Evolutionary conservation across 305 asterid species (phyloP).

Genomic region (Fraxinus dipetala): DNA sequence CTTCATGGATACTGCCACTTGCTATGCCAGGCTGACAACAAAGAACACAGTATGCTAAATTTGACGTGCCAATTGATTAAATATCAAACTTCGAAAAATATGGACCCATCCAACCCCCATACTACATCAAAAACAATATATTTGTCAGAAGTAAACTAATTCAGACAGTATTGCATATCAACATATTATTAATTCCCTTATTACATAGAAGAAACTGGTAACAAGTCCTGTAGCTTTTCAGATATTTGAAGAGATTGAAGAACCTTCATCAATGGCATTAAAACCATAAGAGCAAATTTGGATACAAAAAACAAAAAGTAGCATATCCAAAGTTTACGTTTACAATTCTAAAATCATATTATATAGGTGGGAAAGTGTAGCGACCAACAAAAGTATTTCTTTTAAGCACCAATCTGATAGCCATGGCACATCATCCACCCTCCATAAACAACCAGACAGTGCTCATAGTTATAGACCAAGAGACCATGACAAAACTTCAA

Average conservation of each 20-base stretch:
- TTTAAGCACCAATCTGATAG: conserved; percentile 10
- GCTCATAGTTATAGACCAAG: conserved; percentile 9
- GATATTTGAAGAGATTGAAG: conserved; percentile 9
- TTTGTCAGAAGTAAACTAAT: background rate
- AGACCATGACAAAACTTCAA: conserved; percentile 5
- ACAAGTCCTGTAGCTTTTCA: conserved; percentile 7
- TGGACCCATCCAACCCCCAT: background rate
- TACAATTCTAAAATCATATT: conserved; percentile 2
- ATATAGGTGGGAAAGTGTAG: background rate
- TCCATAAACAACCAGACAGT: background rate
- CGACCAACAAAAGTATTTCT: background rate
- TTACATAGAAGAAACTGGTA: background rate
- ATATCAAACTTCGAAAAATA: background rate
- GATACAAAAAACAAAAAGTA: conserved; percentile 3
- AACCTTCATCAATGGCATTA: background rate
- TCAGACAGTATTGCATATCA: background rate
- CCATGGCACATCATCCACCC: conserved; percentile 9
- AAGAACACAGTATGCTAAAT: conserved; percentile 29
- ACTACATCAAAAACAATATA: background rate
- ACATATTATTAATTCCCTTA: background rate
- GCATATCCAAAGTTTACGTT: background rate
- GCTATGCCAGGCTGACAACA: conserved; percentile 67
- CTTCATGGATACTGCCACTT: conserved; percentile 48
- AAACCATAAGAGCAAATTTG: background rate
- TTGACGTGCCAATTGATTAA: conserved; percentile 20